Evolutionary conservation across 192 early-diverging fungal genomes (phyloP), one percentile per base, ranked within the genome.

Genomic region (Umbelopsis ramanniana): DNA sequence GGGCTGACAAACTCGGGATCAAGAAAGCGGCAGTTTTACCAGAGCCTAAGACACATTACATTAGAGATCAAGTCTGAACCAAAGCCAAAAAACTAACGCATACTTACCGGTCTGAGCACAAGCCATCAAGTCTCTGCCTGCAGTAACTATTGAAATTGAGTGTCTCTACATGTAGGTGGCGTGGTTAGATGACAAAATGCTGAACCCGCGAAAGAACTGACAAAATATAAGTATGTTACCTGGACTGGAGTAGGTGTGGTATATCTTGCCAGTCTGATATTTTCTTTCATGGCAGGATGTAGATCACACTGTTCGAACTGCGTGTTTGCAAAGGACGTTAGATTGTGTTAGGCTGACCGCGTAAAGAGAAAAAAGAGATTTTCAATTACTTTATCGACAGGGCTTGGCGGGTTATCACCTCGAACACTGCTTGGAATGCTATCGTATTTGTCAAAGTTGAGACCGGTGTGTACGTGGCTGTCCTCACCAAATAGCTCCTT

Each of bases 1-100:
- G 76, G 21, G 82, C 82, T 9, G 85, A 88, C 35, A 95, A 79
- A 52, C 92, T 93, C 14, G 93, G 93, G 21, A 94, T 73, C 35
- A 95, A 77, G 73, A 94, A 95, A 6, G 92, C 92, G 7, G 89
- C 93, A 8, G 93, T 95, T 76, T 94, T 90, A 24, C 90, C 87
- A n/a, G 85, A 89, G n/a, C 83, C 88, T 73, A 43, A 43, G 29
- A 29, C 1, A 43, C 8, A 43, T 43, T 12, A 1, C 40, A 1
- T 43, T 43, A 43, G 40, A 43, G 1, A 6, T 29, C 40, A 43
- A 4, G 14, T 45, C 9, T 26, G 37, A 1, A 67, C n/a, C 3
- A 17, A 52, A 1, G 23, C 6, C 21, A 21, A 54, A 21, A 46
- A 68, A 83, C 14, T 46, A 67, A 35, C 17, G 76, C 22, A 48